phyloP scores from a whole-genome alignment of 1,284 basidiomycete genomes.

The Cryptococcus sp. region DNA sequence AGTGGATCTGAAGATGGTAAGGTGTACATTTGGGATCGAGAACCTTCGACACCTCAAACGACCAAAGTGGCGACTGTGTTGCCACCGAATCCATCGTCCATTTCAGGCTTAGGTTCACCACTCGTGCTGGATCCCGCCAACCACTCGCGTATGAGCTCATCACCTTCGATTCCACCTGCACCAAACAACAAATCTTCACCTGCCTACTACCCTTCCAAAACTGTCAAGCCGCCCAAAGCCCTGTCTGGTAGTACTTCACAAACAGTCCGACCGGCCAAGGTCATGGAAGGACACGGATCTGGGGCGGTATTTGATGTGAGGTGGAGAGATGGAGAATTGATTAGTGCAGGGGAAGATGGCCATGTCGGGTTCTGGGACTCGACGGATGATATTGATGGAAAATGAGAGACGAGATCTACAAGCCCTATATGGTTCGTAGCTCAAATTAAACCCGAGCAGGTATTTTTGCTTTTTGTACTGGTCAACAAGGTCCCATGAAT shows the following conservation, averaged over 20 bases:
- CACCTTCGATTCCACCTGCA: not conserved
- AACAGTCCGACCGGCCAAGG: conserved; percentile 28
- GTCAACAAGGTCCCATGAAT: no score
- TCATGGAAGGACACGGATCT: conserved; percentile 31
- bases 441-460: no score
- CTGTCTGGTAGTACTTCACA: not conserved
- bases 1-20: conserved; percentile 49
- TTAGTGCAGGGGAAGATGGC: conserved; percentile 50
- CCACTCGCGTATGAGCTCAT: not conserved
- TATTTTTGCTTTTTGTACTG: no score
- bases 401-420: not conserved
- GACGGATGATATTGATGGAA: not conserved
- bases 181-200: conserved; percentile 8
- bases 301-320: conserved; percentile 49
- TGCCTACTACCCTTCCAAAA: conserved; percentile 30
- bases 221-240: not conserved
- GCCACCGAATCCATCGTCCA: not conserved
- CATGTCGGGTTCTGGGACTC: conserved; percentile 47
- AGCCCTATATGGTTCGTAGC: no score
- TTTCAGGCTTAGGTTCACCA: not conserved
- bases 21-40: conserved; percentile 43
- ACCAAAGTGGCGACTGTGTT: not conserved
- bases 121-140: not conserved
- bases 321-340: conserved; percentile 46
- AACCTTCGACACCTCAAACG: conserved; percentile 6